A percentile compares a stretch with the other conserved stretches of the same genome.
Conservation (phyloP, 108 stramenopile genomes). For the Conticribra weissflogii region DNA sequence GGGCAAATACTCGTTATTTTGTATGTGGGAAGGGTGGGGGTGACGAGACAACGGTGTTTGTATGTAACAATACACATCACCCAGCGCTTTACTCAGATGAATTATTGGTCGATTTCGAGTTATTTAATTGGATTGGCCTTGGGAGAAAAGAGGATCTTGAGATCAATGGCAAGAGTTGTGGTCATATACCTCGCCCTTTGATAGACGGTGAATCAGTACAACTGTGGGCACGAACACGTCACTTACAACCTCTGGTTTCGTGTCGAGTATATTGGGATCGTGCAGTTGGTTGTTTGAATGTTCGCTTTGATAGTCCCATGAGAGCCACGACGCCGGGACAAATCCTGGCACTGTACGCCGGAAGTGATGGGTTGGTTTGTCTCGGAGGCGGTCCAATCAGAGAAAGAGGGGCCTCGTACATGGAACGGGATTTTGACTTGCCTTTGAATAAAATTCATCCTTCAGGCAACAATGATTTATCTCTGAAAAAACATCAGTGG, state of each 20-base stretch:
- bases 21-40: slow-evolving; percentile 61
- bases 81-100: slow-evolving; percentile 77
- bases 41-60: slow-evolving; percentile 50
- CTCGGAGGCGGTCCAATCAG: slow-evolving; percentile 80
- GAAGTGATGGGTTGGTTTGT: slow-evolving; percentile 68
- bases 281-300: slow-evolving; percentile 20
- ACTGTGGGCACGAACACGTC: slow-evolving; percentile 65
- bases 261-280: slow-evolving; percentile 50
- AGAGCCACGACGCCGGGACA: slow-evolving; percentile 84
- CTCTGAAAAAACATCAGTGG: no score
- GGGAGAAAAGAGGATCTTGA: slow-evolving; percentile 9
- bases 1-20: slow-evolving; percentile 79
- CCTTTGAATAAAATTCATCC: slow-evolving; percentile 38
- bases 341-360: slow-evolving; percentile 72
- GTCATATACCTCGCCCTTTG: slow-evolving; percentile 33
- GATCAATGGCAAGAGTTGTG: slow-evolving; percentile 1
- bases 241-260: slow-evolving; percentile 77
- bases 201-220: slow-evolving; percentile 21
- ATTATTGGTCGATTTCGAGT: slow-evolving; percentile 48
- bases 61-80: slow-evolving; percentile 88
- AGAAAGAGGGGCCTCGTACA: slow-evolving; percentile 48
- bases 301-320: slow-evolving; percentile 61
- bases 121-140: slow-evolving; percentile 74
- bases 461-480: slow-evolving; percentile 50
- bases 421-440: slow-evolving; percentile 52